Evolutionary conservation across 2,329 filamentous ascomycete genomes (phyloP).

Genomic region (Neonectria coccinea): DNA sequence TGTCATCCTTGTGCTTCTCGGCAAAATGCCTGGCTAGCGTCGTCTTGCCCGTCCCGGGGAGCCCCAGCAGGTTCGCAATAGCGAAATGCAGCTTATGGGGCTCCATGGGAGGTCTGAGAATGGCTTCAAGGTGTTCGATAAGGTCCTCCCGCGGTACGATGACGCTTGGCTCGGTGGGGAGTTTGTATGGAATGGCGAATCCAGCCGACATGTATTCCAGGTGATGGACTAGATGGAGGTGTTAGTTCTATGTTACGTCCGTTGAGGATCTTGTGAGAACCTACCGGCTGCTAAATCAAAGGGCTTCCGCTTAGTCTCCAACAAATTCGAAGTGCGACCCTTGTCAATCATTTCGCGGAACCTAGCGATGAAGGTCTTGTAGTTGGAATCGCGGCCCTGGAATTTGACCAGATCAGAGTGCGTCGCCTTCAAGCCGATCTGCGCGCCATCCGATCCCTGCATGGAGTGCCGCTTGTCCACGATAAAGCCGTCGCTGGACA

Average conservation of each 20-base stretch:
- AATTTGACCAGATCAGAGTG: slow-evolving; percentile 27
- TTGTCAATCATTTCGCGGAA: slow-evolving; percentile 22
- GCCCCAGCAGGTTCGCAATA: slow-evolving; percentile 24
- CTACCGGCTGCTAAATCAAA: slow-evolving; percentile 24
- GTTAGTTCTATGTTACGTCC: not conserved
- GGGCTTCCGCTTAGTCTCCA: slow-evolving; percentile 21
- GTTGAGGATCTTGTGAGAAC: not conserved
- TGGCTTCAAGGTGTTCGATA: not conserved
- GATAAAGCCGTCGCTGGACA: slow-evolving; percentile 22
- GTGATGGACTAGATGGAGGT: slow-evolving; percentile 12
- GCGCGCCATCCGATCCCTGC: slow-evolving; percentile 23
- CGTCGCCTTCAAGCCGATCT: slow-evolving; percentile 22
- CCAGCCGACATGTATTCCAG: slow-evolving; percentile 23
- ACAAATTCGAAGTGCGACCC: slow-evolving; percentile 10
- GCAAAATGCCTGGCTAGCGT: slow-evolving; percentile 22
- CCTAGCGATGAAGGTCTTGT: slow-evolving; percentile 15
- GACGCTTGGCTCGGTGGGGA: slow-evolving; percentile 15
- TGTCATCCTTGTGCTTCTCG: slow-evolving; percentile 14
- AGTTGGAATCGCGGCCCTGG: slow-evolving; percentile 25
- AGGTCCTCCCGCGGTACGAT: slow-evolving; percentile 19
- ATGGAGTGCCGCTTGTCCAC: slow-evolving; percentile 27
- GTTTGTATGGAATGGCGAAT: slow-evolving; percentile 20
- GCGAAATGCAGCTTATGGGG: slow-evolving; percentile 22
- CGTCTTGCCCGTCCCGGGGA: slow-evolving; percentile 28
- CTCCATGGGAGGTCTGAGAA: slow-evolving; percentile 6